These are phyloP conservation scores for Sclerotinia glacialis DNA, from an alignment of 2,329 filamentous ascomycete genomes.

Conservation along the genomic window DNA sequence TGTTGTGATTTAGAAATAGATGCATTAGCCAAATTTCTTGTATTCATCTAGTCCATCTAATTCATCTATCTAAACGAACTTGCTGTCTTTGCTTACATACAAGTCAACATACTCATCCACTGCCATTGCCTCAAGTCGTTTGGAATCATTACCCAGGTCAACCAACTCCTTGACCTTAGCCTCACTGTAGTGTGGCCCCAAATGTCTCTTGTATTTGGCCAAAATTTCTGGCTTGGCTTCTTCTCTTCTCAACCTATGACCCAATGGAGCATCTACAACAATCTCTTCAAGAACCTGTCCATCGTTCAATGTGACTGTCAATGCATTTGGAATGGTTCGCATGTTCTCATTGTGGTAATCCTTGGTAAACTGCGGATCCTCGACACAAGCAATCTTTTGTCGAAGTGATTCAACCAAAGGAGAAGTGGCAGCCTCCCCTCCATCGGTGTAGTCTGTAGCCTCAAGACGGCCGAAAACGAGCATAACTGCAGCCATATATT, in stretches of 20 bases:
- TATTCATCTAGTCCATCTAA: slow-evolving; percentile 37
- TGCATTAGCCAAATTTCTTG: background rate
- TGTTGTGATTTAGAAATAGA: too few relatives aligned
- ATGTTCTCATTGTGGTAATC: slow-evolving; percentile 94
- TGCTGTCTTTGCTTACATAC: slow-evolving; percentile 63
- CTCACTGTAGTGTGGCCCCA: slow-evolving; percentile 77
- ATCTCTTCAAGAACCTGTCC: slow-evolving; percentile 89
- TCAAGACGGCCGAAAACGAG: slow-evolving; percentile 91
- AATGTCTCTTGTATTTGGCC: slow-evolving; percentile 90
- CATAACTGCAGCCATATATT: slow-evolving; percentile 99
- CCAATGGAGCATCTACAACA: slow-evolving; percentile 88
- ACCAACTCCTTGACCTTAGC: slow-evolving; percentile 78
- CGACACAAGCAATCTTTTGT: slow-evolving; percentile 91
- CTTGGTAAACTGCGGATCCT: slow-evolving; percentile 89
- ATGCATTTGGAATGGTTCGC: slow-evolving; percentile 94
- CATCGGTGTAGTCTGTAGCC: slow-evolving; percentile 90
- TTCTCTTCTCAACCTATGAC: slow-evolving; percentile 84
- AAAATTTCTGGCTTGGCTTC: slow-evolving; percentile 98
- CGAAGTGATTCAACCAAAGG: slow-evolving; percentile 86
- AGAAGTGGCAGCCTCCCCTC: slow-evolving; percentile 86
- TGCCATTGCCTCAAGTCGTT: slow-evolving; percentile 73
- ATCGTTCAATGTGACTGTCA: slow-evolving; percentile 92
- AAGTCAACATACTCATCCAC: slow-evolving; percentile 94
- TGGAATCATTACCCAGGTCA: slow-evolving; percentile 70
- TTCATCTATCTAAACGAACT: slow-evolving; percentile 43